Base-by-base conservation (phyloP, 345 rosid species). In the Acer campestre region DNA sequence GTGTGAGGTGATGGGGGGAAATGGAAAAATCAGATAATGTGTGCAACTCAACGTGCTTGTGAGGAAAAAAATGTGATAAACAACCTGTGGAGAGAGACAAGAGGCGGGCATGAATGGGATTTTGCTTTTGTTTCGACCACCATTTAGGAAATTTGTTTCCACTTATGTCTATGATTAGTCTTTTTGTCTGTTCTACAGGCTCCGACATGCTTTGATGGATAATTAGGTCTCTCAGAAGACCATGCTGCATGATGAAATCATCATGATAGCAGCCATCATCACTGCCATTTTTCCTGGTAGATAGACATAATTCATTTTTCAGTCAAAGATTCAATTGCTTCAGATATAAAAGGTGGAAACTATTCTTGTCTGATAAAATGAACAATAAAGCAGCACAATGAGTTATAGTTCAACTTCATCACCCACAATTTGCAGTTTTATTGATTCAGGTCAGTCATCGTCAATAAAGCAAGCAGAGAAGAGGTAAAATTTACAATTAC, bases 71-170 rank as follows among this genome's bases (percentile, higher is more conserved):
- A 46, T 10, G 31, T 55, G 56, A 67, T 13, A 67, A 46, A 38
- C 25, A 68, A 88, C 90, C 90, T 56, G 88, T 85, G 42, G 86
- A 65, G 59, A 89, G 84, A 61, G 91, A 83, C 25, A 89, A 18
- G 31, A 90, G 80, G 18, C 78, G 73, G 22, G 89, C 89, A 7
- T 31, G n/a, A n/a, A 75, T 7, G 14, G 78, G 85, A 0, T 75
- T 79, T 42, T n/a, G 74, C 64, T 68, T 67, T 69, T 68, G 73
- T 68, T 80, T 61, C 0, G 46, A 72, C 85, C 90, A 90, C 90
- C 90, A 88, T 44, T 79, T 4, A 4, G 94, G 93, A 42, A 83
- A 75, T 10, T 58, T 6, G 70, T 86, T 84, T 18, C 82, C 76
- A 65, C 14, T 22, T n/a, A 82, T 70, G 31, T 29, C 31, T 29